phyloP scores from a whole-genome alignment of 331 rosid species.

The Malus hybrid region DNA sequence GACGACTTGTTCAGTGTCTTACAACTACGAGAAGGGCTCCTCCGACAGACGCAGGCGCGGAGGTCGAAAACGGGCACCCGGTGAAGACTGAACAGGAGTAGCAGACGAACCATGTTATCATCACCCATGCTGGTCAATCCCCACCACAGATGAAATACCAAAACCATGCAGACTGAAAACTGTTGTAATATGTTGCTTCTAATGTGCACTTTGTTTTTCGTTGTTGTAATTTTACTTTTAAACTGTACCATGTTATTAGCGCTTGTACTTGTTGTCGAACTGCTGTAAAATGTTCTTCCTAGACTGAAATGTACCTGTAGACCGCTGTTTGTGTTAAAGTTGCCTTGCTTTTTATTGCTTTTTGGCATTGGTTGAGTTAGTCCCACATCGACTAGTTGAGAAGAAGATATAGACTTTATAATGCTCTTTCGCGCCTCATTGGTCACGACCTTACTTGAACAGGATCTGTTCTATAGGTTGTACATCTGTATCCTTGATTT shows the following conservation, averaged over 20 bases:
- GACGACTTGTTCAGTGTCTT: constrained; percentile 3
- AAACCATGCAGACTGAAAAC: background rate
- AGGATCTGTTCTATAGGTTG: background rate
- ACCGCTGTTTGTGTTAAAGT: background rate
- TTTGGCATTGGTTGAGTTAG: background rate
- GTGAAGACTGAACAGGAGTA: background rate
- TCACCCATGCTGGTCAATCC: background rate
- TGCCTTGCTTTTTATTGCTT: background rate
- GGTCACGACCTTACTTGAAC: background rate
- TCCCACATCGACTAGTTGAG: background rate
- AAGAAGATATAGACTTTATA: background rate
- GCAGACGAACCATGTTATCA: background rate
- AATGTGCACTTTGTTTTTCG: background rate
- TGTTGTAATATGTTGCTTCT: background rate
- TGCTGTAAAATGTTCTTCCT: background rate
- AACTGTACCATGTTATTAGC: background rate
- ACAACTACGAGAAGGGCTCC: background rate
- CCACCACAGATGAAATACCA: background rate
- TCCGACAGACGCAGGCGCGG: background rate
- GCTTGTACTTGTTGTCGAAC: background rate
- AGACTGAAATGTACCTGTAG: background rate
- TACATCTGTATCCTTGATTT: background rate
- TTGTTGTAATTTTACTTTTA: background rate
- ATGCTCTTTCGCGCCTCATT: fast-evolving
- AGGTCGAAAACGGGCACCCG: background rate